Percentiles rank a stretch among this genome's conserved stretches.
phyloP scores from a whole-genome alignment of 2,329 filamentous ascomycete species.

The Xylaria sp. region DNA sequence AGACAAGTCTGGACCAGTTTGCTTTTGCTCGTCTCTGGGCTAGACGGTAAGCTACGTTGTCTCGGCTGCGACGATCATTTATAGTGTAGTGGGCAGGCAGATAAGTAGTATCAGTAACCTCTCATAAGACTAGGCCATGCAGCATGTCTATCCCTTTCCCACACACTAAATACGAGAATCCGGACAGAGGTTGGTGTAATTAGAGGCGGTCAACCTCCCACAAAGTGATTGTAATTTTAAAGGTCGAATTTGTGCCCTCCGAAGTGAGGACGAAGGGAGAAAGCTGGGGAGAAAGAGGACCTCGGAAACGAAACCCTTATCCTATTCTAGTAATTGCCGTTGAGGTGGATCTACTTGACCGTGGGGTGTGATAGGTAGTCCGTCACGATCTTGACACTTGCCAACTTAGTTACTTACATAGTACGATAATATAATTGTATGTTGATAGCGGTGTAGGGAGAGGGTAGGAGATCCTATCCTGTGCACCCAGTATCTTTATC shows the following conservation, averaged over 20 bases:
- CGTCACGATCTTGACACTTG: constrained; percentile 2
- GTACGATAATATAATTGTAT: constrained; percentile 12
- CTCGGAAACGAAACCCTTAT: constrained; percentile 23
- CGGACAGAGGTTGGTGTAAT: neutral
- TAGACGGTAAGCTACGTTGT: constrained; percentile 20
- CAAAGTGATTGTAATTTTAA: constrained; percentile 5
- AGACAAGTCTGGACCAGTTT: constrained; percentile 24
- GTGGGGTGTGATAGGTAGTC: constrained; percentile 3
- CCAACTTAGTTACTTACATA: neutral
- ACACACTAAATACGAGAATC: neutral
- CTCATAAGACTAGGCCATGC: neutral
- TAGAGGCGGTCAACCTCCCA: constrained; percentile 14
- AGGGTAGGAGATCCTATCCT: neutral
- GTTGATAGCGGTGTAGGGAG: neutral
- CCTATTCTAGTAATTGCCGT: constrained; percentile 30
- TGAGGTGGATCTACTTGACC: constrained; percentile 7
- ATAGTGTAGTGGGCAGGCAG: neutral
- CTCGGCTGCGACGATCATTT: constrained; percentile 26
- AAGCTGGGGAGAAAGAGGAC: constrained; percentile 10
- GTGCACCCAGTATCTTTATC: constrained; percentile 10
- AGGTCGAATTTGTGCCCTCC: constrained; percentile 7
- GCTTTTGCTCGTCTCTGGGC: constrained; percentile 26
- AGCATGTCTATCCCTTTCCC: constrained; percentile 7
- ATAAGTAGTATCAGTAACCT: constrained; percentile 5
- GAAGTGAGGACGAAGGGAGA: constrained; percentile 18